These are phyloP conservation scores for Penicillium hesseltinei DNA, from an alignment of 2,329 filamentous ascomycete species.

Conservation along the genomic window DNA sequence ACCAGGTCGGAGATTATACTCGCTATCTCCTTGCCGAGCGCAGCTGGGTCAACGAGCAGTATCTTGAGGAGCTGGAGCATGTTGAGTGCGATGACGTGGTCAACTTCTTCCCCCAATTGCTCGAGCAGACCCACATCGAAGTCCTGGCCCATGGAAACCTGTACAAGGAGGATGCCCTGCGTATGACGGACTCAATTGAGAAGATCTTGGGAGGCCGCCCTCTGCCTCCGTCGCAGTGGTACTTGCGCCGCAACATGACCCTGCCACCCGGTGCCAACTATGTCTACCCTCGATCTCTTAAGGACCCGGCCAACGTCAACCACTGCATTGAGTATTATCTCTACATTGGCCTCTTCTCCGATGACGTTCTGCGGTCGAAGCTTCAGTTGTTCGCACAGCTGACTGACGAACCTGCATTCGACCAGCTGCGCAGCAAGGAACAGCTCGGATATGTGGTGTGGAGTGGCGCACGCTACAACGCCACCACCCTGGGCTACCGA, in stretches of 20 bases:
- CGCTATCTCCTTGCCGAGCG: slow-evolving; percentile 75
- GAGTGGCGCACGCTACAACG: slow-evolving; percentile 68
- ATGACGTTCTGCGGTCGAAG: slow-evolving; percentile 71
- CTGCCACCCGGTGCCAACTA: slow-evolving; percentile 79
- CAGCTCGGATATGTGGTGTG: slow-evolving; percentile 97
- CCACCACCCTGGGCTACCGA: slow-evolving; percentile 80
- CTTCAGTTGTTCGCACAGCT: slow-evolving; percentile 83
- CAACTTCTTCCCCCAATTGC: slow-evolving; percentile 73
- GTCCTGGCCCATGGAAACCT: slow-evolving; percentile 87
- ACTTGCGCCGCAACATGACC: slow-evolving; percentile 71
- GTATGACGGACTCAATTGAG: slow-evolving; percentile 79
- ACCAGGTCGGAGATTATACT: slow-evolving; percentile 80
- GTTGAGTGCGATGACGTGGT: slow-evolving; percentile 73
- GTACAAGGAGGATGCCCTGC: slow-evolving; percentile 87
- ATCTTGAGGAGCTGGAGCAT: slow-evolving; percentile 70
- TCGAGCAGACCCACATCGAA: slow-evolving; percentile 84
- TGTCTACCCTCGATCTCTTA: slow-evolving; percentile 75
- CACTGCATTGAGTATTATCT: slow-evolving; percentile 79
- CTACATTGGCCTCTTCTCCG: slow-evolving; percentile 65
- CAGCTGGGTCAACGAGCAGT: slow-evolving; percentile 75
- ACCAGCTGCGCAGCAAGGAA: slow-evolving; percentile 93
- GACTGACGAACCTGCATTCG: slow-evolving; percentile 88
- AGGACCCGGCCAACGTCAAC: slow-evolving; percentile 86
- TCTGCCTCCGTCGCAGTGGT: slow-evolving; percentile 76
- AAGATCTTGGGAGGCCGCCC: slow-evolving; percentile 70